phyloP scores from a whole-genome alignment of 257 asterid species.

The Plantago major region DNA sequence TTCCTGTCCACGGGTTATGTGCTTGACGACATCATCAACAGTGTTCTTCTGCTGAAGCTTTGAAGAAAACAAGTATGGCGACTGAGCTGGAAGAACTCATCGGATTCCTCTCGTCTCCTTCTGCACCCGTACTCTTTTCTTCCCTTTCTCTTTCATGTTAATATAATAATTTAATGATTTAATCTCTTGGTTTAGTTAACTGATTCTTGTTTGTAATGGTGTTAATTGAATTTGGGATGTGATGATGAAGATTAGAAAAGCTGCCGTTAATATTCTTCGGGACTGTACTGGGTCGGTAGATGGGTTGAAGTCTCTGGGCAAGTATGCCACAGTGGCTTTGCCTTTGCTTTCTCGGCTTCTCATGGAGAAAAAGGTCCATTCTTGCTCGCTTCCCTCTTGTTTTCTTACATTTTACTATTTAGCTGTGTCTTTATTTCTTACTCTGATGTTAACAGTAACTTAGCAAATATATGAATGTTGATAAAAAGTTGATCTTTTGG shows the following conservation, averaged over 20 bases:
- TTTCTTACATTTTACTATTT: not conserved
- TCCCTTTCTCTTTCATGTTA: too few species aligned
- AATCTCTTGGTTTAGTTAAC: not conserved
- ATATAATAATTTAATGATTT: too few species aligned
- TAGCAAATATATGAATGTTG: too few species aligned
- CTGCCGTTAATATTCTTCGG: constrained; percentile 77
- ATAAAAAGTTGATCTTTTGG: too few species aligned
- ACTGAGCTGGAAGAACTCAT: constrained; percentile 90
- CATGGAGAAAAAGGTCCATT: constrained; percentile 58
- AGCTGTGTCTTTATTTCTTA: not conserved
- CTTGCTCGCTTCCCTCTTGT: too few species aligned
- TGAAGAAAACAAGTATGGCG: constrained; percentile 45
- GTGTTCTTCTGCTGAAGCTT: too few species aligned
- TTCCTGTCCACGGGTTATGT: too few species aligned
- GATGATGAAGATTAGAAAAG: constrained; percentile 54
- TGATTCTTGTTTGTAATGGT: not conserved
- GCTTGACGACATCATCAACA: too few species aligned
- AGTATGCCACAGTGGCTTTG: constrained; percentile 42
- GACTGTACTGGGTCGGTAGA: constrained; percentile 95
- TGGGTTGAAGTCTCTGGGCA: constrained; percentile 68
- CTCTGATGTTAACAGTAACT: too few species aligned
- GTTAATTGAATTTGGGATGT: not conserved
- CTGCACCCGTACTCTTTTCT: constrained; percentile 53
- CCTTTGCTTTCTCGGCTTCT: constrained; percentile 63
- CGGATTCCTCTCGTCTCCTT: constrained; percentile 73